Base-by-base conservation (phyloP, 148 eudicot genomes). In the Oxyria digyna region DNA sequence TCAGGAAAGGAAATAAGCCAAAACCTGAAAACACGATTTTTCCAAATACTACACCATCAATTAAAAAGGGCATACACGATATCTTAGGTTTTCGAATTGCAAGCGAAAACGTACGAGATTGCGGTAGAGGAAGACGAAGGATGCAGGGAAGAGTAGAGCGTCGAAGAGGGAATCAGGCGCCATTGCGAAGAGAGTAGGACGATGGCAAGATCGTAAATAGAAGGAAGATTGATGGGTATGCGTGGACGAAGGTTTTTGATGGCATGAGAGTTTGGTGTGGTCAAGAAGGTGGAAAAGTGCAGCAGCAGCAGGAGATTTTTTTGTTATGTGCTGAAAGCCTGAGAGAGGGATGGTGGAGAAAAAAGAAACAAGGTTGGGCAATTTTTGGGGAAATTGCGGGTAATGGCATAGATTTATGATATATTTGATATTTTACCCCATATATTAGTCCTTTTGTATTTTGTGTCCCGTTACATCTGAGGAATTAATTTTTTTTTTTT, bases 231-330 rank as follows among this genome's bases (percentile, higher is more conserved):
- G 52, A 46, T 1, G 52, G 23, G 52, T 46, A 46, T n/a, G 52
- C 52, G 52, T 46, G 52, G 52, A 46, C 17, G 52, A 20, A 46
- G 52, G 21, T 46, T 46, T 46, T 46, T 46, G 52, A 46, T 18
- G 23, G 52, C 52, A 46, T 46, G 52, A 21, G 52, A 46, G 52
- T 46, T 46, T 46, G 52, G 52, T 46, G 52, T 46, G 52, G 52
- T 45, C 49, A 14, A 17, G 49, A 45, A 45, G 49, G 20, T 45
- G 52, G 49, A n/a, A 46, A 46, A 46, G 52, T 46, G 52, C 52
- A 46, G 20, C 49, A 43, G 48, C 41, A 38, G 7, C 5, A 43
- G 48, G 48, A 69, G 42, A 64, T 11, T 26, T 62, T 26, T 62
- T 26, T 62, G 26, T 43, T 38, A 38, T 38, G 41, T 10, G 41